Percentiles rank a stretch among this genome's conserved stretches.
Conservation (phyloP, 768 basidiomycete species). For the Sutorius australiensis region DNA sequence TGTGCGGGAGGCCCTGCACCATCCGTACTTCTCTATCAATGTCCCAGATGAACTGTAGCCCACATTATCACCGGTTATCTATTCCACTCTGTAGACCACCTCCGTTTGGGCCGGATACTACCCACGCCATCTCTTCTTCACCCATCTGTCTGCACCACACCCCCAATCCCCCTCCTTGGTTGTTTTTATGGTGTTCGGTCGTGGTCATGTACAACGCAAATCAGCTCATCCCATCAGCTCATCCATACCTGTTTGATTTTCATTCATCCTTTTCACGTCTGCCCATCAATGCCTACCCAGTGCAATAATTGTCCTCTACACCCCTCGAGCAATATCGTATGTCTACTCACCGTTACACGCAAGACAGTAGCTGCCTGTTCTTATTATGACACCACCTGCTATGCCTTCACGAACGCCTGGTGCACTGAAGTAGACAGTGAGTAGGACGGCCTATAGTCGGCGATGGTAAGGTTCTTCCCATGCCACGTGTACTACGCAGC, state of each 20-base stretch:
- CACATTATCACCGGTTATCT: slow-evolving; percentile 32
- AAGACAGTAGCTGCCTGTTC: slow-evolving; percentile 12
- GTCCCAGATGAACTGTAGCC: slow-evolving; percentile 66
- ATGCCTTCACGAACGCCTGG: slow-evolving; percentile 10
- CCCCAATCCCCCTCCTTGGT: slow-evolving; percentile 24
- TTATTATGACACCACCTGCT: slow-evolving; percentile 21
- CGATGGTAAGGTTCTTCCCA: slow-evolving; percentile 11
- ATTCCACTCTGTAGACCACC: slow-evolving; percentile 34
- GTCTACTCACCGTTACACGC: slow-evolving; percentile 18
- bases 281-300: slow-evolving; percentile 24
- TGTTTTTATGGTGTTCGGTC: slow-evolving; percentile 36
- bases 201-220: slow-evolving; percentile 38
- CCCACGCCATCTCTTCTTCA: slow-evolving; percentile 20
- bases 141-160: slow-evolving; percentile 23
- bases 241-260: slow-evolving; percentile 28
- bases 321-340: slow-evolving; percentile 31
- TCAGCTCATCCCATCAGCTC: slow-evolving; percentile 27
- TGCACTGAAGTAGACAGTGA: slow-evolving; percentile 6
- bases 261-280: slow-evolving; percentile 17
- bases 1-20: slow-evolving; percentile 82
- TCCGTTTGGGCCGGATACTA: slow-evolving; percentile 21
- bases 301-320: slow-evolving; percentile 28
- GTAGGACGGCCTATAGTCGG: background rate
- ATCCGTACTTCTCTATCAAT: slow-evolving; percentile 76
- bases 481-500: background rate